Evolutionary conservation across 2,329 filamentous ascomycete species (phyloP).

Genomic region (Didymella segeticola): DNA sequence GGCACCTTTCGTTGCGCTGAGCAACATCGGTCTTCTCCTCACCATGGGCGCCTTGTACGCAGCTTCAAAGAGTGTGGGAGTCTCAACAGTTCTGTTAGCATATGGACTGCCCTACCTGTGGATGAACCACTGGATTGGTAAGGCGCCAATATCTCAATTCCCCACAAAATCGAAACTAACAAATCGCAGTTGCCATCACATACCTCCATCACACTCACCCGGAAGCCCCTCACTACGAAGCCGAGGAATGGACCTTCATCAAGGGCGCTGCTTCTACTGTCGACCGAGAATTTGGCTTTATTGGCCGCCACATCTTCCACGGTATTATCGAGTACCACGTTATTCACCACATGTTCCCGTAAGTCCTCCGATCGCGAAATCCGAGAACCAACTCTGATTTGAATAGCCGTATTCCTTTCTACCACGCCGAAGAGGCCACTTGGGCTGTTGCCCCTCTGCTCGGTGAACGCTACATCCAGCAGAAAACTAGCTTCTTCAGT

Average conservation of each 20-base stretch:
- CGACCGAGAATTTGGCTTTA: slow-evolving; percentile 69
- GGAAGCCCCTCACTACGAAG: slow-evolving; percentile 64
- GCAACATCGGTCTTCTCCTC: slow-evolving; percentile 27
- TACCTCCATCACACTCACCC: slow-evolving; percentile 76
- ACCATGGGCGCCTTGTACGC: slow-evolving; percentile 57
- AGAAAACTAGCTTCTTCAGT: slow-evolving; percentile 28
- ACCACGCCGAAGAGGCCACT: slow-evolving; percentile 37
- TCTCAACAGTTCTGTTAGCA: slow-evolving; percentile 63
- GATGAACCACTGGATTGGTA: slow-evolving; percentile 71
- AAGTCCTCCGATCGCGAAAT: slow-evolving; percentile 3
- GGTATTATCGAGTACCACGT: slow-evolving; percentile 71
- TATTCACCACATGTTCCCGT: slow-evolving; percentile 67
- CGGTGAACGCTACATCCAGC: slow-evolving; percentile 32
- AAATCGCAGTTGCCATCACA: slow-evolving; percentile 67
- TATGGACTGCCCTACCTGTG: slow-evolving; percentile 72
- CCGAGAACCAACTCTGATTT: slow-evolving; percentile 6
- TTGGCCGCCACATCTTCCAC: slow-evolving; percentile 71
- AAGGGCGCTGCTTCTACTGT: slow-evolving; percentile 68
- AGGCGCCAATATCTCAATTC: not conserved
- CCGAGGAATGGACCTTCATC: slow-evolving; percentile 66
- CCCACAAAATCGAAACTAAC: not conserved
- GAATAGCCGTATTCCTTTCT: slow-evolving; percentile 35
- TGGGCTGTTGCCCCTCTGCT: slow-evolving; percentile 33
- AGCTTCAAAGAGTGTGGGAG: slow-evolving; percentile 61
- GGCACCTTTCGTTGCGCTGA: slow-evolving; percentile 26